Evolutionary conservation across 1,139 yeast genomes (phyloP), one percentile per base, ranked within the genome.

Genomic region (Debaryomyces sp.): DNA sequence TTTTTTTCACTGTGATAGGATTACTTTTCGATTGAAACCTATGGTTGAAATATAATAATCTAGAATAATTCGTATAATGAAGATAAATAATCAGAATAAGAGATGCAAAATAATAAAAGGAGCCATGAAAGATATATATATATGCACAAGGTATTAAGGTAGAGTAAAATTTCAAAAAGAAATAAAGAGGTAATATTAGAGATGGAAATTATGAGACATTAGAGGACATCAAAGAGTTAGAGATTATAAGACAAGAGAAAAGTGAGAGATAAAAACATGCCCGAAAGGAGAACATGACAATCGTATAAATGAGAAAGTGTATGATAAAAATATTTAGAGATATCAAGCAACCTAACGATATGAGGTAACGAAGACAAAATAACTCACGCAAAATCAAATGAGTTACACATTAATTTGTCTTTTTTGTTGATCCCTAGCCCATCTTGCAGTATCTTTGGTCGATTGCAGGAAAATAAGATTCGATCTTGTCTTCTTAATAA

Each of bases 341-440:
- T 53, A 36, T 32, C 49, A 17, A 15, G 15, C 35, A 15, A 17
- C 21, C 4, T 22, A 17, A 15, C 17, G 12, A 15, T 32, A 13
- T 13, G 30, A 27, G 13, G 30, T n/a, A 12, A 27, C 5, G 30
- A 3, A 27, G n/a, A 27, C 30, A n/a, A 10, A 27, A 32, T 32
- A 2, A 32, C n/a, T 13, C n/a, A 15, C 6, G 35, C 4, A 32
- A 15, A 17, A 17, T 6, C 6, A 26, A 23, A 12, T 36, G 10
- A 18, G 12, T 47, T 24, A 50, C 34, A 50, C 41, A 36, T 56
- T 55, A 47, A 71, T 53, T 61, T 82, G 87, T 52, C 77, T 71
- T 71, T 83, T 85, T 64, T 85, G 91, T 69, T 85, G 96, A 60
- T 89, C 96, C 59, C 96, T 82, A 10, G 98, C 97, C 97, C 98